Evolutionary conservation across 164 flowering plant species (phyloP), one percentile per base, ranked within the genome.

Genomic region (Akebia trifoliata): DNA sequence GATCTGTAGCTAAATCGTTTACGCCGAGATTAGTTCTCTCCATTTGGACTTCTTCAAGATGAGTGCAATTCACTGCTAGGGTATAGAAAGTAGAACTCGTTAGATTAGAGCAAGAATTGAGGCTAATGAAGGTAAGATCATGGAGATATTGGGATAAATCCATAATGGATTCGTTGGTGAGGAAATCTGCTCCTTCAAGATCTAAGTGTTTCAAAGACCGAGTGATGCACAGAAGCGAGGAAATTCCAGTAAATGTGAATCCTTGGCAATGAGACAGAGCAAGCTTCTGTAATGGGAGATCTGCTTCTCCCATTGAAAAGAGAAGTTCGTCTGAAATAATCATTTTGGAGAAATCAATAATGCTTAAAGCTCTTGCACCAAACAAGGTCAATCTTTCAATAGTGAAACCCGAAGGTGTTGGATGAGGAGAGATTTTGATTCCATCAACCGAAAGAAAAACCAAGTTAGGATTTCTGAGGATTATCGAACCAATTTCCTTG

Each of bases 271-370:
- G 38, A 21, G 54, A 44, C 4, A 84, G 34, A 10, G 29, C 28
- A 28, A 82, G 61, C 62, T 63, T 72, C 59, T 57, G 71, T 59
- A 86, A 54, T 0, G 82, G 80, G 15, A 80, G 56, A 50, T 50
- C 12, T 1, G 82, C 76, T 18, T 72, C 59, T 2, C 42, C 76
- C 29, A 81, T 24, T 1, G 61, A 63, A 36, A n/a, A 26, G n/a
- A 86, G 73, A 48, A 77, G 54, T 3, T 70, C 72, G 63, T 86
- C 81, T 0, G 82, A 74, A 4, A 82, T 43, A 12, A 28, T 54
- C 66, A 74, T 70, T 31, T 59, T 42, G 0, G 70, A 67, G 40
- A 85, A 63, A 40, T 73, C 70, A 55, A 85, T 52, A 28, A 39
- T 65, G 24, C 53, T 40, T 24, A 83, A 67, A 24, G 46, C 37